A percentile compares a stretch with the other conserved stretches of the same genome.
These are phyloP conservation scores for Coemansia sp. DNA, from an alignment of 192 early-diverging fungal genomes.

Conservation along the genomic window DNA sequence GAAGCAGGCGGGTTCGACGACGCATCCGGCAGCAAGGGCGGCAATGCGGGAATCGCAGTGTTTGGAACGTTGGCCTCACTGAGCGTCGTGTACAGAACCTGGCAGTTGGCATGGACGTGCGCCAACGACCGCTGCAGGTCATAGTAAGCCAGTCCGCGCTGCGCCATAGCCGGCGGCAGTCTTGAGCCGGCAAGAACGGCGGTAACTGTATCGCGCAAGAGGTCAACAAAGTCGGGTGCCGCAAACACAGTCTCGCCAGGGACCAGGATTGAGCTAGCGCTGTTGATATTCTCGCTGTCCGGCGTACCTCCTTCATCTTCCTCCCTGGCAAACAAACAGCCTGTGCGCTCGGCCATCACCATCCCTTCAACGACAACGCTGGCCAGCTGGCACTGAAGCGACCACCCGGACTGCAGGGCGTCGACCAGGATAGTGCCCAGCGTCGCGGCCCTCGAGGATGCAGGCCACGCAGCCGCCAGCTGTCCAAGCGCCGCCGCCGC, in stretches of 20 bases:
- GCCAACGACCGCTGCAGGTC: constrained; percentile 6
- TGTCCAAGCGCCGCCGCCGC: constrained; percentile 79
- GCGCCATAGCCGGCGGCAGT: background rate
- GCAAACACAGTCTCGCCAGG: constrained; percentile 31
- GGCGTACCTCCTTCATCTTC: too few relatives aligned
- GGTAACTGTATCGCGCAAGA: constrained; percentile 60
- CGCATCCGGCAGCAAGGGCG: background rate
- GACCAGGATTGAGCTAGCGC: background rate
- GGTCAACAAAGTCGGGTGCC: constrained; percentile 55
- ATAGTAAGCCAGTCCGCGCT: constrained; percentile 6
- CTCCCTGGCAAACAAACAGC: constrained; percentile 7
- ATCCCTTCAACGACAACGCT: constrained; percentile 80
- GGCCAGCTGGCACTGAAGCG: constrained; percentile 75
- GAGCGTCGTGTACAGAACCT: constrained; percentile 27
- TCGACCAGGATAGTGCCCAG: constrained; percentile 60
- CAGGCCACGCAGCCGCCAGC: constrained; percentile 62
- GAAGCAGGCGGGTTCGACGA: background rate
- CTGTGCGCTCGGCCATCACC: constrained; percentile 59
- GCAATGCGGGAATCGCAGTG: background rate
- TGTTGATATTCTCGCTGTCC: background rate
- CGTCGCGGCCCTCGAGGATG: constrained; percentile 47
- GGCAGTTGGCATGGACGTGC: constrained; percentile 6
- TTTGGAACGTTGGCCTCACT: constrained; percentile 28
- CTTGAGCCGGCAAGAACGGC: constrained; percentile 33
- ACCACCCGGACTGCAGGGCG: constrained; percentile 70